Evolutionary conservation across 352 stramenopile species (phyloP), one percentile per base, ranked within the genome.

Genomic region (Hyaloperonospora arabidopsidis): DNA sequence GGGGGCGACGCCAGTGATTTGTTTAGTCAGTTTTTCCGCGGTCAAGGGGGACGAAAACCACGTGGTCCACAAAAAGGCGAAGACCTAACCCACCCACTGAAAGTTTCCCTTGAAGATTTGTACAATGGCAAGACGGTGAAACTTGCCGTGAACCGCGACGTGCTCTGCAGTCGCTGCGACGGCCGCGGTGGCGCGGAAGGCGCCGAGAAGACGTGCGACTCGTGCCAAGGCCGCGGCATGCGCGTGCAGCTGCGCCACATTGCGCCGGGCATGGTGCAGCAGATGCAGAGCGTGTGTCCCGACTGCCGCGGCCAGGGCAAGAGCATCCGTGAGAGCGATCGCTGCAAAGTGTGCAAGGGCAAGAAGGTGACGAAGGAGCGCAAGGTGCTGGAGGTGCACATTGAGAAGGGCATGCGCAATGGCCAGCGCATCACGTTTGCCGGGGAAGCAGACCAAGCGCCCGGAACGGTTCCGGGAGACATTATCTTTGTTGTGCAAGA

Each of bases 41-140:
- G 73, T 39, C 70, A 69, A 35, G 65, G 83, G 21, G 61, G 78
- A 14, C 65, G 87, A 36, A 66, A 80, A 28, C 76, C 65, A 49
- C 68, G 74, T 34, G 95, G 95, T 17, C 93, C 94, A 10, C 87
- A 95, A 57, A 98, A 98, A 73, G 96, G 95, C 47, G 93, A 98
- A 46, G 90, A 97, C 62, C 78, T 98, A 49, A 91, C 79, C 46
- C 91, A 98, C 76, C 88, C 89, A 28, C 76, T 98, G 54, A 97
- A 97, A 69, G 95, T 99, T 21, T 97, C 87, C 47, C 76, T 99
- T 41, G 96, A 99, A 69, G 96, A 99, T 63, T 70, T 99, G 44
- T 99, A 98, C 87, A 98, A 98, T 63, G 97, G 97, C 66, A 99
- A 99, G 75, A 99, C 93, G 6, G 90, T 97, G 45, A 98, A 98